Conservation (phyloP, 108 stramenopile species). For the Skeletonema tropicum region DNA sequence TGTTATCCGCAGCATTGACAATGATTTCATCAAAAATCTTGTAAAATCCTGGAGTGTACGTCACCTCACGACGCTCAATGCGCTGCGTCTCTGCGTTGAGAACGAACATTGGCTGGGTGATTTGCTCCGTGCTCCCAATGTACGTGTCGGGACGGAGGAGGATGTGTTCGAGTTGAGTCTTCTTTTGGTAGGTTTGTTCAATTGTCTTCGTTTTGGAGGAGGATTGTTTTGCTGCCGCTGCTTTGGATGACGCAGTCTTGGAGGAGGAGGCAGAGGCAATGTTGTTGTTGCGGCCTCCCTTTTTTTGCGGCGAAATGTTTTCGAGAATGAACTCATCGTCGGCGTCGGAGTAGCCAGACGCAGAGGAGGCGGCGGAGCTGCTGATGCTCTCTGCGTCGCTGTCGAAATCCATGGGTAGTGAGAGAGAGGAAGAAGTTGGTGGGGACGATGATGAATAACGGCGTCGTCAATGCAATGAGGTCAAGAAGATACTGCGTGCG, state of each 20-base stretch:
- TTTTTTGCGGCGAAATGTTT: constrained; percentile 36
- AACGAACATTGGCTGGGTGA: constrained; percentile 93
- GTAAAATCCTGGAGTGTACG: constrained; percentile 96
- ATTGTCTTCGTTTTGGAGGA: constrained; percentile 52
- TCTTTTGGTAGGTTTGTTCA: constrained; percentile 92
- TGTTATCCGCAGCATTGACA: constrained; percentile 99
- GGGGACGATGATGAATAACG: too few relatives aligned
- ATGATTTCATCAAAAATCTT: constrained; percentile 99
- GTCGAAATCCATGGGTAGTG: constrained; percentile 33
- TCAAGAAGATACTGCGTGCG: too few relatives aligned
- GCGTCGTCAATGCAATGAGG: too few relatives aligned
- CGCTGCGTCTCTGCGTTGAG: constrained; percentile 61
- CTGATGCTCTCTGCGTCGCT: constrained; percentile 39
- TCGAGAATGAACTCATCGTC: constrained; percentile 42
- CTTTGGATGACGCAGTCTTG: not conserved
- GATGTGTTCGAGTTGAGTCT: constrained; percentile 96
- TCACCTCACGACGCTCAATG: constrained; percentile 81
- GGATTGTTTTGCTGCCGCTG: not conserved
- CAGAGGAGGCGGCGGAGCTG: constrained; percentile 14
- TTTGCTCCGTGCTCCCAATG: constrained; percentile 88
- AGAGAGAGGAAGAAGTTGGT: not conserved
- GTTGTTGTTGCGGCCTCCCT: constrained; percentile 1
- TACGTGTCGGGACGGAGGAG: constrained; percentile 96
- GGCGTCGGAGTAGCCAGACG: not conserved
- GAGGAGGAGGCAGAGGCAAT: not conserved